phyloP scores from a whole-genome alignment of 2,329 filamentous ascomycete genomes.

The Sodiomyces alkalinus region DNA sequence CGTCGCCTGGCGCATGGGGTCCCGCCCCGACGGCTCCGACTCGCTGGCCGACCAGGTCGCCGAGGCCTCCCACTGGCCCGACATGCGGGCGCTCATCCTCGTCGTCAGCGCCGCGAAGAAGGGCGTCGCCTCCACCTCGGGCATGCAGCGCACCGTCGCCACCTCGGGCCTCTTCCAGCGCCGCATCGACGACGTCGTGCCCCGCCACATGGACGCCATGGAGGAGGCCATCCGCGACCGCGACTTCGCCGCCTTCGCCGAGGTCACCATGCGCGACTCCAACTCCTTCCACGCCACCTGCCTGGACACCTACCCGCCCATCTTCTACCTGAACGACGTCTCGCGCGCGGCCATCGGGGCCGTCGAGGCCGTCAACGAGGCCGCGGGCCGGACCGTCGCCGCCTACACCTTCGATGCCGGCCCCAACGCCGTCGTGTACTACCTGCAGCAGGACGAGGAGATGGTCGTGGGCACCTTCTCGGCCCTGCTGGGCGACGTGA shows the following conservation, averaged over 20 bases:
- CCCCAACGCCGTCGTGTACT: slow-evolving; percentile 94
- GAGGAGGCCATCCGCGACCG: slow-evolving; percentile 61
- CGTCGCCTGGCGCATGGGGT: slow-evolving; percentile 82
- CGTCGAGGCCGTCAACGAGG: slow-evolving; percentile 76
- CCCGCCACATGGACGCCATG: slow-evolving; percentile 70
- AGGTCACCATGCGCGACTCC: slow-evolving; percentile 89
- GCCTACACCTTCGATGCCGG: slow-evolving; percentile 98
- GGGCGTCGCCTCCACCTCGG: slow-evolving; percentile 78
- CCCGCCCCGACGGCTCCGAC: slow-evolving; percentile 63
- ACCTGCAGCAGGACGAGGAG: slow-evolving; percentile 62
- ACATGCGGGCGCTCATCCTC: slow-evolving; percentile 83
- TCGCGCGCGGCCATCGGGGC: slow-evolving; percentile 74
- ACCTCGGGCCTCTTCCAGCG: slow-evolving; percentile 79
- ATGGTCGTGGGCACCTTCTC: slow-evolving; percentile 68
- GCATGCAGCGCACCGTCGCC: slow-evolving; percentile 93
- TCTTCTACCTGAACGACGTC: slow-evolving; percentile 97
- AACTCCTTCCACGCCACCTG: slow-evolving; percentile 96
- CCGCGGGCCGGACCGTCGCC: slow-evolving; percentile 63
- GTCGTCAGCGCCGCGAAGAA: slow-evolving; percentile 93
- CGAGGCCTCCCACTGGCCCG: slow-evolving; percentile 80
- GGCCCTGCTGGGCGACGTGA: slow-evolving; percentile 42
- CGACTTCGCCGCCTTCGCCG: slow-evolving; percentile 77
- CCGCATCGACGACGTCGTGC: slow-evolving; percentile 63
- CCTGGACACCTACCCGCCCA: slow-evolving; percentile 88
- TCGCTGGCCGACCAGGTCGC: slow-evolving; percentile 81